A percentile compares a stretch with the other conserved stretches of the same genome.
Conservation (phyloP, 1,284 basidiomycete genomes). For the Pseudozyma thailandica region DNA sequence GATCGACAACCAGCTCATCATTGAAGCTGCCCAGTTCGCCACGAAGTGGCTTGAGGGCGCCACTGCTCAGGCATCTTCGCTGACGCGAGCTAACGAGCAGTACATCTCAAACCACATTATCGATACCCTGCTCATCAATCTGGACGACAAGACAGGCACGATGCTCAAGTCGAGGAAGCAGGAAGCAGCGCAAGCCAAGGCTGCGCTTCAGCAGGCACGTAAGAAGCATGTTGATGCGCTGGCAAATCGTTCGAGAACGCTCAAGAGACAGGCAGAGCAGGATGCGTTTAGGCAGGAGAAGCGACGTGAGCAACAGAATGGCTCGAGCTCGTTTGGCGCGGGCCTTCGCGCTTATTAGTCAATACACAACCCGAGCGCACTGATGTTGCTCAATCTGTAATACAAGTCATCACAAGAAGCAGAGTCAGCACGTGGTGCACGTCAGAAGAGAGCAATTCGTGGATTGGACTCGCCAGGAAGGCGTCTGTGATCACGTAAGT, state of each 20-base stretch:
- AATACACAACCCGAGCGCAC: neutral
- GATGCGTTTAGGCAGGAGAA: conserved; percentile 42
- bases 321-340: neutral
- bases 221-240: conserved; percentile 33
- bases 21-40: conserved; percentile 38
- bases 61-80: conserved; percentile 6
- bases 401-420: too few species aligned
- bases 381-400: too few species aligned
- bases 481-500: too few species aligned
- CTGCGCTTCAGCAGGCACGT: conserved; percentile 24
- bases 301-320: conserved; percentile 38
- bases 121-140: conserved; percentile 37
- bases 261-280: conserved; percentile 46
- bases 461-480: too few species aligned
- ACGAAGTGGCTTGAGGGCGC: conserved; percentile 23
- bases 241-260: conserved; percentile 15
- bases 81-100: conserved; percentile 25
- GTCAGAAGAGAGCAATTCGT: neutral
- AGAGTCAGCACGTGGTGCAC: too few species aligned
- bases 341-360: conserved; percentile 24
- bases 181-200: conserved; percentile 15
- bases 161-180: conserved; percentile 16
- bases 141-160: conserved; percentile 24
- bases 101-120: conserved; percentile 35
- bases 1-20: conserved; percentile 29